phyloP scores from a whole-genome alignment of 441 rosid species.

The Populus hybrid region DNA sequence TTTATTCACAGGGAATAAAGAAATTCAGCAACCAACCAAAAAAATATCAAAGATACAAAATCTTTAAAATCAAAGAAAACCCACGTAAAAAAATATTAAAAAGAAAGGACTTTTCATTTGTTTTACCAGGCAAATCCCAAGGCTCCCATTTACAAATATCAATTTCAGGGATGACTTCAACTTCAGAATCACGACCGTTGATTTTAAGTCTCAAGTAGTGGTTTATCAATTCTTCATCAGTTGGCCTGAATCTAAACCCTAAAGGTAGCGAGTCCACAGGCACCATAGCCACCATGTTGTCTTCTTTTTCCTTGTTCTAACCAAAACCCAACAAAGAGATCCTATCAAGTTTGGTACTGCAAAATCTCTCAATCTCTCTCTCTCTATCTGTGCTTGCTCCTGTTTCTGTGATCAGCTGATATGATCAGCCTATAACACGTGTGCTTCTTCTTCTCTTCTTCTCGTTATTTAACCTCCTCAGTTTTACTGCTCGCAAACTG shows the following conservation, averaged over 20 bases:
- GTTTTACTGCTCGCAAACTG: no score
- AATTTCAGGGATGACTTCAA: conserved; percentile 64
- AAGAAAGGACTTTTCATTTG: conserved; percentile 16
- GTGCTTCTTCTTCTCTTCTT: neutral
- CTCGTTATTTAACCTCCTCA: neutral
- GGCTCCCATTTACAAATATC: conserved; percentile 96
- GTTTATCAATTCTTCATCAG: conserved; percentile 78
- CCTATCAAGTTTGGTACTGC: conserved; percentile 20
- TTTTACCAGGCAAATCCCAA: conserved; percentile 80
- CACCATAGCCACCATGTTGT: conserved; percentile 28
- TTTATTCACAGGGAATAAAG: conserved; percentile 13
- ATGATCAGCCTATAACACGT: neutral
- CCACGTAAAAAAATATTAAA: conserved; percentile 37
- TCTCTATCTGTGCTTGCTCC: neutral
- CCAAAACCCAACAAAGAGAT: neutral
- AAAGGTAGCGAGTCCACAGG: conserved; percentile 58
- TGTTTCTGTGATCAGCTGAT: neutral
- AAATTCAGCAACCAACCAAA: neutral
- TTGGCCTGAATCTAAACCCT: conserved; percentile 85
- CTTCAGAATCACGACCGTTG: conserved; percentile 73
- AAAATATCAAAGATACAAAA: no score
- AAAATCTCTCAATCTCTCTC: neutral
- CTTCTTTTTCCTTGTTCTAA: neutral
- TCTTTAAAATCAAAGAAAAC: no score
- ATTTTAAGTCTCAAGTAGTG: conserved; percentile 81